Evolutionary conservation across 2,329 filamentous ascomycete species (phyloP).

Genomic region (Alternaria burnsii): DNA sequence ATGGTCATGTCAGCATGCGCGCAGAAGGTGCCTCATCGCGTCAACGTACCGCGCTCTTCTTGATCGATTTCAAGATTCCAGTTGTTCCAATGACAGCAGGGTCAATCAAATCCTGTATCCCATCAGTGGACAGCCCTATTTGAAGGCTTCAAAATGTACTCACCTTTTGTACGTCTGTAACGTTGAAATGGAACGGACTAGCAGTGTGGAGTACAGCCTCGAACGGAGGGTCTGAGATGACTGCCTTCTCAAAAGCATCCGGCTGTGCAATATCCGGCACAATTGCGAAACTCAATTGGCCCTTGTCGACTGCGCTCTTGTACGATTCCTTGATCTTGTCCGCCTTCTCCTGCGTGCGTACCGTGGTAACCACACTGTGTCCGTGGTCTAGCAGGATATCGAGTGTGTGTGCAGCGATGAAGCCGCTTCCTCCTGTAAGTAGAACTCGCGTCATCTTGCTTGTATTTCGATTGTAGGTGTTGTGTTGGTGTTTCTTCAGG

Average conservation of each 20-base stretch:
- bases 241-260: slow-evolving; percentile 71
- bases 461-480: neutral
- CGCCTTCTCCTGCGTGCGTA: slow-evolving; percentile 68
- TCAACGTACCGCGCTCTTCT: slow-evolving; percentile 8
- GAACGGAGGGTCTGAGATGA: slow-evolving; percentile 70
- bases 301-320: slow-evolving; percentile 58
- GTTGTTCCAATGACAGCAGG: slow-evolving; percentile 71
- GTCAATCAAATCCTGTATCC: slow-evolving; percentile 60
- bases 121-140: slow-evolving; percentile 5
- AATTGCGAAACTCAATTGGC: slow-evolving; percentile 69
- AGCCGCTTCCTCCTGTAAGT: slow-evolving; percentile 66
- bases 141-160: slow-evolving; percentile 19
- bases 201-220: slow-evolving; percentile 67
- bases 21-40: neutral
- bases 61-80: slow-evolving; percentile 68
- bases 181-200: slow-evolving; percentile 74
- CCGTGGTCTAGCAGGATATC: slow-evolving; percentile 65
- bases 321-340: slow-evolving; percentile 66
- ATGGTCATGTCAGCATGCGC: neutral
- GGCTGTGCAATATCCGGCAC: slow-evolving; percentile 76
- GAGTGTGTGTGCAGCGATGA: slow-evolving; percentile 72
- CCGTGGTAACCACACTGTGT: slow-evolving; percentile 70
- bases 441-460: slow-evolving; percentile 51
- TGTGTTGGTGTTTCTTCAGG: neutral
- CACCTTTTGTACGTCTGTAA: slow-evolving; percentile 74